These are phyloP conservation scores for Thraustochytrium striatum DNA, from an alignment of 352 stramenopile species.

Conservation along the genomic window DNA sequence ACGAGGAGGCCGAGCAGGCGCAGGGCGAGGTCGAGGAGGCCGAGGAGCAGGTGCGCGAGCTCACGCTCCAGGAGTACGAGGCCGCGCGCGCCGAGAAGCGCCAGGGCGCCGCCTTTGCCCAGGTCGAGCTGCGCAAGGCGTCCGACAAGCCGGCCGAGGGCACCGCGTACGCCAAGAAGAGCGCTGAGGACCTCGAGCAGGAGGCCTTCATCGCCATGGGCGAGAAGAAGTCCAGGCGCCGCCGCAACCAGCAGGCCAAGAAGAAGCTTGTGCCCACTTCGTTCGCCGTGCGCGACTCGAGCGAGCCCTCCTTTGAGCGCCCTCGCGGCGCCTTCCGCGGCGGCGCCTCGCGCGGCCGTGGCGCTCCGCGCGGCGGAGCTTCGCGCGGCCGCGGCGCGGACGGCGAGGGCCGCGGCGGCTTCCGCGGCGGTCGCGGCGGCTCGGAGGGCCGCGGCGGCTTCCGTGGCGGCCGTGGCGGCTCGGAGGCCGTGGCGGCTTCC, in stretches of 20 bases:
- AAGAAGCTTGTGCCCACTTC: conserved; percentile 53
- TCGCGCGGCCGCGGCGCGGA: conserved; percentile 13
- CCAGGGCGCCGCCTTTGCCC: conserved; percentile 64
- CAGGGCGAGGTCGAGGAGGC: conserved; percentile 74
- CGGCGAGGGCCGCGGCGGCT: conserved; percentile 36
- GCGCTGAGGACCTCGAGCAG: conserved; percentile 78
- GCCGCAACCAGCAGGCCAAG: conserved; percentile 51
- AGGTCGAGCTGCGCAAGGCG: conserved; percentile 67
- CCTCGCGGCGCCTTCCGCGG: conserved; percentile 54
- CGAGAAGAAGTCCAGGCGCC: conserved; percentile 89
- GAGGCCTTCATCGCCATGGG: conserved; percentile 92
- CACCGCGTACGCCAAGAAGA: conserved; percentile 77
- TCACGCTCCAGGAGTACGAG: conserved; percentile 52
- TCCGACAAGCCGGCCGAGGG: conserved; percentile 75
- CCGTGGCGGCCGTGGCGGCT: background rate
- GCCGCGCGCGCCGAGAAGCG: conserved; percentile 64
- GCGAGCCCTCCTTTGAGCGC: conserved; percentile 63
- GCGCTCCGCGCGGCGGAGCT: conserved; percentile 55
- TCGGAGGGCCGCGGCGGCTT: conserved; percentile 1
- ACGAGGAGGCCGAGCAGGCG: conserved; percentile 69
- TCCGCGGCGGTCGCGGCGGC: conserved; percentile 55
- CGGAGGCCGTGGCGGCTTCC: background rate
- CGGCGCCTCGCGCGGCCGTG: conserved; percentile 60
- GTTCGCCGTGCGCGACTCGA: conserved; percentile 67
- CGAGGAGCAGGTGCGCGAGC: conserved; percentile 50